Percentiles rank a stretch among this genome's conserved stretches.
phyloP scores from a whole-genome alignment of 176 grass and related monocot genomes.

The Saccharum officinarum region DNA sequence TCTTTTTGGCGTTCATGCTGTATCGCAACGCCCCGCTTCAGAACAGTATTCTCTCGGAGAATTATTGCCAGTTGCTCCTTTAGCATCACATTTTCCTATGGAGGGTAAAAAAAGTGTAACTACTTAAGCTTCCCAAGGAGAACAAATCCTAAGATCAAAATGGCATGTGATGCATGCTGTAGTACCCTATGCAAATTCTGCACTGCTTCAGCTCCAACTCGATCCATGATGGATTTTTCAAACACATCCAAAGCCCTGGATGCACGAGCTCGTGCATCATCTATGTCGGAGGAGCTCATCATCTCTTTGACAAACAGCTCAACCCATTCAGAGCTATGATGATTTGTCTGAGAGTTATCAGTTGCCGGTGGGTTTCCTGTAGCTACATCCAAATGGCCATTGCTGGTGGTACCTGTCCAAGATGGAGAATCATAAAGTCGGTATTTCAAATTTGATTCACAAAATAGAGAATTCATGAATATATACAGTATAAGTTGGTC shows the following conservation, averaged over 20 bases:
- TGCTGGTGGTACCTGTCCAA: conserved; percentile 48
- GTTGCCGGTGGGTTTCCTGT: conserved; percentile 36
- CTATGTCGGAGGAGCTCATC: conserved; percentile 67
- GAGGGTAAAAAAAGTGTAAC: conserved; percentile 9
- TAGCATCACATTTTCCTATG: conserved; percentile 63
- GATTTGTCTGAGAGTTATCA: conserved; percentile 37
- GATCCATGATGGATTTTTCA: conserved; percentile 61
- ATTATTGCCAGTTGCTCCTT: conserved; percentile 58
- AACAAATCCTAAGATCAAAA: conserved; percentile 13
- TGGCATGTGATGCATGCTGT: background rate
- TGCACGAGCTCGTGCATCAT: conserved; percentile 60
- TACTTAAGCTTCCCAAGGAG: background rate
- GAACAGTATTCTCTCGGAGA: conserved; percentile 66
- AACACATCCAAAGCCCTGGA: conserved; percentile 71
- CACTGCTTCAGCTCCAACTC: conserved; percentile 49
- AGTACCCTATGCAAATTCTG: conserved; percentile 69
- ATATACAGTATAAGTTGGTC: conserved; percentile 3
- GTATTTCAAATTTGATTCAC: conserved; percentile 6
- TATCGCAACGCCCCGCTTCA: conserved; percentile 73
- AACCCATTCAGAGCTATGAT: conserved; percentile 63
- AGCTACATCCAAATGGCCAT: conserved; percentile 39
- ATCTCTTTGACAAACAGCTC: conserved; percentile 88
- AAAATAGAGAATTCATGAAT: background rate
- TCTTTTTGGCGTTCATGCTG: conserved; percentile 79
- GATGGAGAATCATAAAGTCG: conserved; percentile 15